Evolutionary conservation across 371 early-diverging fungal species (phyloP).

Genomic region (Mortierella sp.): DNA sequence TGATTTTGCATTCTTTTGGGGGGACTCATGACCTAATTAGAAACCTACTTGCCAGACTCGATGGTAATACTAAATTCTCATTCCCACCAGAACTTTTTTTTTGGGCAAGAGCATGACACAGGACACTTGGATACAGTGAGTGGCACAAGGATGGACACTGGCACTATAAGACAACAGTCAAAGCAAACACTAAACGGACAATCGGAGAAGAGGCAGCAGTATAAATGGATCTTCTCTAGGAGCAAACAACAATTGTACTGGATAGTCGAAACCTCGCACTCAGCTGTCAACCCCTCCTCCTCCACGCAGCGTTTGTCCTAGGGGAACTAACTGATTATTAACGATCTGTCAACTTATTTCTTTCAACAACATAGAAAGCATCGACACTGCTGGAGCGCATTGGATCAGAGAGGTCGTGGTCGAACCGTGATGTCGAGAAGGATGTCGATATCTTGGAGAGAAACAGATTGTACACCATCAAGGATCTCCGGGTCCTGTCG

Average conservation of each 20-base stretch:
- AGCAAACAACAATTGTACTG: background rate
- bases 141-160: background rate
- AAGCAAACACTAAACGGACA: background rate
- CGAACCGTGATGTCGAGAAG: conserved; percentile 66
- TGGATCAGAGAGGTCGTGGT: conserved; percentile 73
- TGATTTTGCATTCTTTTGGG: background rate
- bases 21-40: background rate
- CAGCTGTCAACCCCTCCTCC: background rate
- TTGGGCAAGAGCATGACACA: background rate
- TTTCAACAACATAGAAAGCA: conserved; percentile 60
- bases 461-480: conserved; percentile 70
- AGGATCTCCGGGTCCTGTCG: conserved; percentile 72
- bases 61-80: conserved; percentile 36
- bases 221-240: background rate
- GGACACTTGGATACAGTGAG: background rate
- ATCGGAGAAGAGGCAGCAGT: background rate
- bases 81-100: background rate
- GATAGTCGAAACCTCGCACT: background rate
- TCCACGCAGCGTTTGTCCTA: background rate
- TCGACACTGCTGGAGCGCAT: conserved; percentile 76
- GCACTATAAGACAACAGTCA: background rate
- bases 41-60: conserved; percentile 54
- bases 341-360: background rate
- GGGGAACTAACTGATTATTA: background rate
- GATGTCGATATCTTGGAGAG: conserved; percentile 67